phyloP scores from a whole-genome alignment of 495 filamentous ascomycete genomes.

The Penicillium roqueforti region DNA sequence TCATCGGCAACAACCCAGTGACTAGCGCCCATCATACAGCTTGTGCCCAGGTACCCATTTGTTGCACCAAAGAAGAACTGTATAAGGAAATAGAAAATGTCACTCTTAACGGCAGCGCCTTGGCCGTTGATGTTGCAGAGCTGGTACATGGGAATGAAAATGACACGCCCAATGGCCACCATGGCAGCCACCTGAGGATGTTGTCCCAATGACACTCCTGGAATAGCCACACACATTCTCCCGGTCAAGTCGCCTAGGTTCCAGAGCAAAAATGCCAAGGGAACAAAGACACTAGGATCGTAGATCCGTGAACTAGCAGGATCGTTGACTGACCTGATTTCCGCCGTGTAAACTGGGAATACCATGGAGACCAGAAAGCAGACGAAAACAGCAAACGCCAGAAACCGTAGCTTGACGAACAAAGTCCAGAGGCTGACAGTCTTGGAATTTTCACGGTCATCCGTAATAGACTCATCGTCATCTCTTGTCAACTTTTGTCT shows the following conservation, averaged over 20 bases:
- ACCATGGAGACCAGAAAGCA: conserved; percentile 86
- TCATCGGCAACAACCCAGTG: conserved; percentile 75
- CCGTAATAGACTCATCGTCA: conserved; percentile 16
- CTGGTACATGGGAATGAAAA: conserved; percentile 80
- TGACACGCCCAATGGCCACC: conserved; percentile 55
- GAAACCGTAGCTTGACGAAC: conserved; percentile 68
- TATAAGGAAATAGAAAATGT: conserved; percentile 84
- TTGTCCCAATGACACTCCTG: conserved; percentile 54
- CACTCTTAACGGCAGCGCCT: conserved; percentile 66
- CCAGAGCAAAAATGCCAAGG: conserved; percentile 89
- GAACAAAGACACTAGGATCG: conserved; percentile 73
- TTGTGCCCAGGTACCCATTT: conserved; percentile 80
- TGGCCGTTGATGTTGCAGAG: conserved; percentile 78
- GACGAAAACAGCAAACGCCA: conserved; percentile 65
- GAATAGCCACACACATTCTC: conserved; percentile 63
- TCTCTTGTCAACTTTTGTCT: conserved; percentile 10
- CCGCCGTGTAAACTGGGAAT: conserved; percentile 86
- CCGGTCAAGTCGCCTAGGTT: conserved; percentile 83
- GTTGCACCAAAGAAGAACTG: conserved; percentile 78
- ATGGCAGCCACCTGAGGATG: conserved; percentile 61
- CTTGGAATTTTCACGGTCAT: conserved; percentile 29
- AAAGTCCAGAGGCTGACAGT: conserved; percentile 62
- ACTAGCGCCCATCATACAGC: conserved; percentile 85
- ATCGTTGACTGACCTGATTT: conserved; percentile 67
- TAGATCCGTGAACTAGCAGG: conserved; percentile 55